A percentile compares a stretch with the other conserved stretches of the same genome.
Evolutionary conservation across 2,329 filamentous ascomycete genomes (phyloP).

Genomic region (Trichothecium sympodiale): DNA sequence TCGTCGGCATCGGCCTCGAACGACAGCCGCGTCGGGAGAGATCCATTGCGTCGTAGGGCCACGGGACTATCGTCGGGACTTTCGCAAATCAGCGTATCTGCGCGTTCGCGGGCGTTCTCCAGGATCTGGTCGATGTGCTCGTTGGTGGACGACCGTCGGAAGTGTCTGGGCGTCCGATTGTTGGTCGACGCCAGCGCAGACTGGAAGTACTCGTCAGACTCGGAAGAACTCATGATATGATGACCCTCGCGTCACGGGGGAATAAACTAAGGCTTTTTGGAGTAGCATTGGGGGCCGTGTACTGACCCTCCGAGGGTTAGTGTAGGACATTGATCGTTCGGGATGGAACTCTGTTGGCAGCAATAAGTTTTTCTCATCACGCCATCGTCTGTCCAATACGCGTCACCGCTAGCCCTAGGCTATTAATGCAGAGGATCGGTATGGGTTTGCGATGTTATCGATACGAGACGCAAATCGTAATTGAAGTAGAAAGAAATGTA

Average conservation of each 20-base stretch:
- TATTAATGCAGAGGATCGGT: no score
- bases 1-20: constrained; percentile 23
- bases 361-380: background rate
- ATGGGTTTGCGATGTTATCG: no score
- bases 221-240: no score
- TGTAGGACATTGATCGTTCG: background rate
- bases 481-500: no score
- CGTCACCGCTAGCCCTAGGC: background rate
- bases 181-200: background rate
- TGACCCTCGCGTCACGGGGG: no score
- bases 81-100: constrained; percentile 25
- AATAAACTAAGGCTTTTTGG: no score
- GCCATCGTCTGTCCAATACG: background rate
- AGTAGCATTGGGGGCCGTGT: background rate
- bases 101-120: constrained; percentile 32
- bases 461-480: no score
- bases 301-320: background rate
- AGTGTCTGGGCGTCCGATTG: constrained; percentile 8
- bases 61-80: constrained; percentile 4
- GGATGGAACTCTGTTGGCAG: no score
- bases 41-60: constrained; percentile 7
- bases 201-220: no score
- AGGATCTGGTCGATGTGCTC: constrained; percentile 34
- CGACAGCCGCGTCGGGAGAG: constrained; percentile 2
- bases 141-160: constrained; percentile 17